These are phyloP conservation scores for Thymus quinquecostatus DNA, from an alignment of 257 asterid genomes.

Conservation along the genomic window DNA sequence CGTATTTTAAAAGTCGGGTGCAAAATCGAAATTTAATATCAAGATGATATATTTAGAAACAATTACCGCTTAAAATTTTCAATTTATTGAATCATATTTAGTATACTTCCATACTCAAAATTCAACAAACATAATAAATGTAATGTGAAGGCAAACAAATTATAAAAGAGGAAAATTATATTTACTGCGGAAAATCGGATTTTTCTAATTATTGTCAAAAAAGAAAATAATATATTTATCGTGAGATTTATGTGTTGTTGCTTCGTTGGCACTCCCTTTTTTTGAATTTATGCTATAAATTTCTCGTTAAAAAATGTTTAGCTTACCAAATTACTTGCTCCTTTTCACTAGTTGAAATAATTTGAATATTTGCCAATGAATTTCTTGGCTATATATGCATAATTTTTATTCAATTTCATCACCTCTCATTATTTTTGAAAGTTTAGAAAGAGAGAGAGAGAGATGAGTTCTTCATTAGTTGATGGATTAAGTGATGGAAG, in stretches of 20 bases:
- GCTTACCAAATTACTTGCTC: background rate
- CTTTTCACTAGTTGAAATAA: slow-evolving; percentile 2
- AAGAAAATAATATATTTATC: background rate
- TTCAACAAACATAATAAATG: too few species aligned
- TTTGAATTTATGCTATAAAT: background rate
- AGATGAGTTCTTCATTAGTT: background rate
- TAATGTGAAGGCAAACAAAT: background rate
- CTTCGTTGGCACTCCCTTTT: background rate
- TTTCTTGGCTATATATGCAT: background rate
- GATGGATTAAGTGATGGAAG: background rate
- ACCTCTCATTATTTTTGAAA: background rate
- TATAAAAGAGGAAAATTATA: slow-evolving; percentile 4
- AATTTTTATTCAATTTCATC: background rate
- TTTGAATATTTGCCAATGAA: background rate
- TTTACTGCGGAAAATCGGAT: slow-evolving; percentile 7
- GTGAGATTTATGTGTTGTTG: background rate
- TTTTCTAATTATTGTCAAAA: background rate
- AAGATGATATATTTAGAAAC: too few species aligned
- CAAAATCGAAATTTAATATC: too few species aligned
- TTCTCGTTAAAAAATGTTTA: background rate
- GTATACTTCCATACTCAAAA: too few species aligned
- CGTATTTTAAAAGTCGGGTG: too few species aligned
- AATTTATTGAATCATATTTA: background rate
- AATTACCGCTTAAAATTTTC: background rate
- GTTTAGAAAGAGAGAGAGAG: background rate